Base-by-base conservation (phyloP, 2,329 filamentous ascomycete genomes). In the Phaeoacremonium minimum region DNA sequence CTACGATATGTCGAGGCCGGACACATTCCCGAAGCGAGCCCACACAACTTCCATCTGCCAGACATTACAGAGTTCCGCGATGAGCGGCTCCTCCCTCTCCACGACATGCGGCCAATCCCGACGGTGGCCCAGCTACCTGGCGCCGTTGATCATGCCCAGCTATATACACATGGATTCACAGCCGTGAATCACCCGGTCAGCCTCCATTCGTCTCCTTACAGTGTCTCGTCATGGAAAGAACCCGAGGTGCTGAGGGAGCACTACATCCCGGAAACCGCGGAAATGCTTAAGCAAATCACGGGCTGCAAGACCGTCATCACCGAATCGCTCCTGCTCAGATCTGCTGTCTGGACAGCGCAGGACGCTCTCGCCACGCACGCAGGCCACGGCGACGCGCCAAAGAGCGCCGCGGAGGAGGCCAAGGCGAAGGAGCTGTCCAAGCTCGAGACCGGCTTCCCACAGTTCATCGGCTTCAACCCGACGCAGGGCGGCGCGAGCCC, bases 281-380 rank as follows among this genome's bases (percentile, higher is more conserved):
- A 46, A 8, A 42, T 54, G 46, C 36, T 56, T 12, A 49, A 48
- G 33, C 35, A 43, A 31, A 39, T 55, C 33, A 56, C 51, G 4
- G 52, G 52, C 14, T 50, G 46, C 12, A 51, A 48, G 29, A 47
- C 40, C 13, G 48, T 51, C 5, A 38, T 53, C 30, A 47, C 46
- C 30, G 51, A 53, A 29, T 35, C 44, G n/a, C 40, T 50, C 15
- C 35, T 54, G 6, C 29, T 55, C 17, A 35, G 51, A 28, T 48
- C 38, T 32, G 43, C 37, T 14, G 17, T 51, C n/a, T 46, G 48
- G 36, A 43, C 45, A 2, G 49, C 53, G 33, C 39, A 37, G 17
- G 50, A 55, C 30, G 44, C 43, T 6, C 28, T 49, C 4, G 45
- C 52, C 7, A 46, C 30, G 5, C 36, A 42, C n/a, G 42, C 45